phyloP scores from a whole-genome alignment of 139 green algal species.

The Chlorella sp. region DNA sequence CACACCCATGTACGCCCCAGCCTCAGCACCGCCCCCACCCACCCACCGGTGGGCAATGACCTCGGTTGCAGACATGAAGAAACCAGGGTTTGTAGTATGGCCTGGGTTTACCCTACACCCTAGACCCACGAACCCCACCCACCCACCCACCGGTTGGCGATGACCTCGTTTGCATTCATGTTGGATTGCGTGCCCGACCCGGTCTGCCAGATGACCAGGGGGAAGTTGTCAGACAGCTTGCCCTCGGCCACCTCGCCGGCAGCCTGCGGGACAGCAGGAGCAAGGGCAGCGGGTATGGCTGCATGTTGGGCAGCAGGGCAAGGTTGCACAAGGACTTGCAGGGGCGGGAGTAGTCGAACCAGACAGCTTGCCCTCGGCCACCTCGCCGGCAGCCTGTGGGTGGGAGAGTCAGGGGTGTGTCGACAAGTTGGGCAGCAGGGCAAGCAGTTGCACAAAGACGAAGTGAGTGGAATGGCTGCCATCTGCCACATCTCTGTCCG shows the following conservation, averaged over 20 bases:
- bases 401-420: too few species aligned
- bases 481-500: too few species aligned
- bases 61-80: conserved; percentile 99
- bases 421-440: too few species aligned
- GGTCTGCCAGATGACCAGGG: conserved; percentile 95
- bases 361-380: too few species aligned
- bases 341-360: background rate
- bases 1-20: background rate
- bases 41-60: conserved; percentile 81
- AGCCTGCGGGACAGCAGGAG: conserved; percentile 30
- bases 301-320: background rate
- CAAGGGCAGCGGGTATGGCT: background rate
- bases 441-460: too few species aligned
- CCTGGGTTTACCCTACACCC: background rate
- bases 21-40: background rate
- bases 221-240: conserved; percentile 92
- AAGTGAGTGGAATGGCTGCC: too few species aligned
- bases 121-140: background rate
- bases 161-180: conserved; percentile 99
- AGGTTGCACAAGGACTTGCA: background rate
- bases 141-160: conserved; percentile 68
- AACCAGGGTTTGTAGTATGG: too few species aligned
- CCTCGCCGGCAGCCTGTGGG: too few species aligned
- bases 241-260: conserved; percentile 85
- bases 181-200: conserved; percentile 95